Evolutionary conservation across 345 rosid genomes (phyloP).

Genomic region (Heritiera fomes): DNA sequence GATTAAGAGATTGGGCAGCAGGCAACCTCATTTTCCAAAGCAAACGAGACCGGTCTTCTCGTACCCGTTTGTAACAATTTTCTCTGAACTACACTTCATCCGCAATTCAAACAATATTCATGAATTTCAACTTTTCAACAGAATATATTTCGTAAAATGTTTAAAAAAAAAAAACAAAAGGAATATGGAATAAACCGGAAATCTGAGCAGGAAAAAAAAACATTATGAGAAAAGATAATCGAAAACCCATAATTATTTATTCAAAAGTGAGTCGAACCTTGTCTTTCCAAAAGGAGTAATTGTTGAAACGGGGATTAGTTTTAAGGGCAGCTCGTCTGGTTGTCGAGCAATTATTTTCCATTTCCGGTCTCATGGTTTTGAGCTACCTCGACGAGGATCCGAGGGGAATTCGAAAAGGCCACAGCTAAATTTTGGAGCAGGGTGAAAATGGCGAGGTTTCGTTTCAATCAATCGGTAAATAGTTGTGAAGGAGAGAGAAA

Average conservation of each 20-base stretch:
- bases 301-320: slow-evolving; percentile 42
- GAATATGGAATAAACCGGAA: not conserved
- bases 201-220: not conserved
- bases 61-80: slow-evolving; percentile 69
- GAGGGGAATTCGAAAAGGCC: not conserved
- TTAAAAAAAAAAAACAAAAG: not conserved
- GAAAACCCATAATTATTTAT: not conserved
- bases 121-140: slow-evolving; percentile 3
- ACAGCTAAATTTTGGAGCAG: not conserved
- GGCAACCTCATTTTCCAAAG: slow-evolving; percentile 82
- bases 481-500: not conserved
- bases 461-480: not conserved
- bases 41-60: slow-evolving; percentile 68
- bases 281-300: slow-evolving; percentile 51
- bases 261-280: slow-evolving; percentile 45
- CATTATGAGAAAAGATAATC: not conserved
- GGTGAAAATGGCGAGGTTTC: not conserved
- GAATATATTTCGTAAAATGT: not conserved
- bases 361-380: not conserved
- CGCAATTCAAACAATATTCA: not conserved
- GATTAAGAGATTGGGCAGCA: slow-evolving; percentile 37
- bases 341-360: not conserved
- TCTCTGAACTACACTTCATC: slow-evolving; percentile 59
- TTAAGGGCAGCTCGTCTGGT: slow-evolving; percentile 46
- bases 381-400: not conserved